Evolutionary conservation across 176 grass and related monocot species (phyloP).

Genomic region (Oryza glaberrima): DNA sequence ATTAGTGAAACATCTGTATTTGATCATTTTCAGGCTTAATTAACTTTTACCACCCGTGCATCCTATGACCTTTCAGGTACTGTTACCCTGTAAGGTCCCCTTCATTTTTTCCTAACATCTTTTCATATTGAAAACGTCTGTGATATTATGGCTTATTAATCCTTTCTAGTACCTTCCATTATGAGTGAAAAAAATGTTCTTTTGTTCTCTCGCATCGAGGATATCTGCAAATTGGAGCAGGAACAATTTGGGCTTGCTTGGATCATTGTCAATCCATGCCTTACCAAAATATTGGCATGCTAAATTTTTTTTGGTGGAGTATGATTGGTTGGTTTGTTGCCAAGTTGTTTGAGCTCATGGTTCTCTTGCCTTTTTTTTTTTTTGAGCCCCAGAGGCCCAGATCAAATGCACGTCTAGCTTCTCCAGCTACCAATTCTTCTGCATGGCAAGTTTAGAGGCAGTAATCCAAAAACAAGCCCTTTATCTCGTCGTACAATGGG

Average conservation of each 20-base stretch:
- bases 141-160: constrained; percentile 13
- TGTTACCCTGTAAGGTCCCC: constrained; percentile 14
- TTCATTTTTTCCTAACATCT: background rate
- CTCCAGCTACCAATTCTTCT: no score
- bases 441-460: no score
- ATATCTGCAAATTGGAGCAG: background rate
- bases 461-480: background rate
- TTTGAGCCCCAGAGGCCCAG: no score
- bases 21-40: constrained; percentile 27
- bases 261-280: no score
- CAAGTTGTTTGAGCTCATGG: no score
- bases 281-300: no score
- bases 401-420: no score
- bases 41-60: background rate
- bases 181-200: background rate
- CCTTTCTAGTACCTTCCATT: background rate
- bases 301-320: no score
- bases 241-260: background rate
- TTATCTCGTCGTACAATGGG: background rate
- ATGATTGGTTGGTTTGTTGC: no score
- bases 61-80: background rate
- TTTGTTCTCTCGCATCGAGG: background rate
- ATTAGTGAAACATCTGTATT: constrained; percentile 36
- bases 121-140: background rate
- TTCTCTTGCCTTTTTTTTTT: no score